Evolutionary conservation across 192 early-diverging fungal genomes (phyloP).

Genomic region (Mortierella hygrophila): DNA sequence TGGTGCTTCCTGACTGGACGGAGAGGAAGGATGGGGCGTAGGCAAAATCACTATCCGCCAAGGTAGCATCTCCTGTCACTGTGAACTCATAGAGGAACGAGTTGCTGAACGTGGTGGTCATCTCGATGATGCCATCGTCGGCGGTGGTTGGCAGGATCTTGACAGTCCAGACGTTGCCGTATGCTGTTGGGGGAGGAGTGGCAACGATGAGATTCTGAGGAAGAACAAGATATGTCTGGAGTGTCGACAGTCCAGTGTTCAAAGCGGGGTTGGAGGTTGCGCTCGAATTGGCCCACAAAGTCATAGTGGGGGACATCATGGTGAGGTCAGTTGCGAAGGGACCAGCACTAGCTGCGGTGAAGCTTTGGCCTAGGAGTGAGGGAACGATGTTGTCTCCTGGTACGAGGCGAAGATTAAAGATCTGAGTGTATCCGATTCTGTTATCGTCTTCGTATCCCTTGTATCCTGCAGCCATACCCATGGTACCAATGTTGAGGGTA

Average conservation of each 20-base stretch:
- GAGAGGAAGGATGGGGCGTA: not conserved
- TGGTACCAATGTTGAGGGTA: slow-evolving; percentile 25
- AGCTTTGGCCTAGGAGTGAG: not conserved
- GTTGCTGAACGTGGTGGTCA: not conserved
- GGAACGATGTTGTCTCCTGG: slow-evolving; percentile 22
- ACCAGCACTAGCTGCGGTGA: too few species aligned
- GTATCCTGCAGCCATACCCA: slow-evolving; percentile 10
- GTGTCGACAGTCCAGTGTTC: not conserved
- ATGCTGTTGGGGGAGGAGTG: not conserved
- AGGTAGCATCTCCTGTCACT: not conserved
- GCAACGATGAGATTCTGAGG: not conserved
- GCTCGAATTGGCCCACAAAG: not conserved
- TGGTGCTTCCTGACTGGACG: not conserved
- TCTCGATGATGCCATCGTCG: slow-evolving; percentile 9
- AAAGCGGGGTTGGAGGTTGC: slow-evolving; percentile 18
- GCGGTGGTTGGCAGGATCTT: slow-evolving; percentile 5
- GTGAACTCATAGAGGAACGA: not conserved
- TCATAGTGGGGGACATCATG: not conserved
- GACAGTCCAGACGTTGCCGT: not conserved
- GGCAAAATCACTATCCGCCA: not conserved
- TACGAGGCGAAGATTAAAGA: slow-evolving; percentile 4
- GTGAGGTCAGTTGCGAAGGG: not conserved
- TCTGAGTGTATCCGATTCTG: not conserved
- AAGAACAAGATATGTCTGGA: not conserved
- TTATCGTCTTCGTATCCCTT: not conserved